Conservation (phyloP, 2,329 filamentous ascomycete species). For the Leptographium procerum region DNA sequence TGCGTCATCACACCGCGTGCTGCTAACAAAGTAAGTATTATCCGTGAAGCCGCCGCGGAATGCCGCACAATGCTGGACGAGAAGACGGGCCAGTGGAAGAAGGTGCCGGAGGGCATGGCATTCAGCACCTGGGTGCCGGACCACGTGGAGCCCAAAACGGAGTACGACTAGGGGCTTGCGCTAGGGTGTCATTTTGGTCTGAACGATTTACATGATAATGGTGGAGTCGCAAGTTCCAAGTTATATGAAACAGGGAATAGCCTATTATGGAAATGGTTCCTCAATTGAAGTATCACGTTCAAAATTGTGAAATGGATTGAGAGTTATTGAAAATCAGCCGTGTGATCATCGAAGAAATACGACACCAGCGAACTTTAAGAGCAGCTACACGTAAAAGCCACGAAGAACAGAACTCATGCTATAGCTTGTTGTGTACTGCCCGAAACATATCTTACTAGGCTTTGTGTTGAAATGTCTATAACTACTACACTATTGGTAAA, state of each 20-base stretch:
- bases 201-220: too few relatives aligned
- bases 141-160: not conserved
- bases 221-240: not conserved
- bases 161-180: not conserved
- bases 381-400: not conserved
- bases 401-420: not conserved
- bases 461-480: too few relatives aligned
- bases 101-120: slow-evolving; percentile 3
- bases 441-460: too few relatives aligned
- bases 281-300: not conserved
- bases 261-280: not conserved
- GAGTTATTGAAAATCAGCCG: not conserved
- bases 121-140: slow-evolving; percentile 6
- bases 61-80: not conserved
- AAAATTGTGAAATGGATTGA: not conserved
- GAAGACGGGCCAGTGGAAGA: slow-evolving; percentile 1
- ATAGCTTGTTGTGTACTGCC: not conserved
- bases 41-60: not conserved
- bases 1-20: slow-evolving; percentile 2
- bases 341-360: not conserved
- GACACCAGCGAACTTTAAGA: not conserved
- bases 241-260: not conserved
- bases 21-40: not conserved
- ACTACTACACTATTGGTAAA: too few relatives aligned
- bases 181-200: not conserved